Percentiles rank a stretch among this genome's conserved stretches.
These are phyloP conservation scores for Fomitopsis pinicola DNA, from an alignment of 1,284 basidiomycete genomes.

Conservation along the genomic window DNA sequence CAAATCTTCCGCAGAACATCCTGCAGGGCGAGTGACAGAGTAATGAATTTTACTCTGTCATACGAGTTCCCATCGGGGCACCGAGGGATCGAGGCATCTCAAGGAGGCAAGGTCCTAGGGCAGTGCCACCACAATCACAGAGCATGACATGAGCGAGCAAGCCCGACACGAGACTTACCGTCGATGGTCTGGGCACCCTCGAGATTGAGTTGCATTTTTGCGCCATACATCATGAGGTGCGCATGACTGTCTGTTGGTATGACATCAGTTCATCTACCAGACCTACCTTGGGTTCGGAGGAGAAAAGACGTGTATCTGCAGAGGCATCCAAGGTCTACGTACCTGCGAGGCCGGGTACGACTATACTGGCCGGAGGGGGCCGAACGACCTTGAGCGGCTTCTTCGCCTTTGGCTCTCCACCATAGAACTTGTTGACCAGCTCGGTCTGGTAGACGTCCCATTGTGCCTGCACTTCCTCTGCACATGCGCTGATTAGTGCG, in stretches of 20 bases:
- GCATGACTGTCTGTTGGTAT: constrained; percentile 69
- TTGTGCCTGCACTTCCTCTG: constrained; percentile 24
- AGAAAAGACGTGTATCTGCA: not conserved
- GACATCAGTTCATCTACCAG: not conserved
- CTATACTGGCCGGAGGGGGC: constrained; percentile 40
- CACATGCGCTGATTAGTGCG: not conserved
- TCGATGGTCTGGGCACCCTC: constrained; percentile 53
- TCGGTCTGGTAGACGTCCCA: constrained; percentile 25
- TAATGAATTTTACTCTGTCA: too few species aligned
- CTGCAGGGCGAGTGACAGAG: too few species aligned
- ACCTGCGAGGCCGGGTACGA: constrained; percentile 74
- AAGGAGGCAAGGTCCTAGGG: not conserved
- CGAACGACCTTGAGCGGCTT: constrained; percentile 37
- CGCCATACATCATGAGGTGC: constrained; percentile 69
- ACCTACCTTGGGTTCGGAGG: not conserved
- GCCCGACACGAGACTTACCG: constrained; percentile 34
- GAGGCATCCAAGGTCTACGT: constrained; percentile 4
- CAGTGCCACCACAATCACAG: not conserved
- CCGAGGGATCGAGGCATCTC: too few species aligned
- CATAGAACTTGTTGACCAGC: constrained; percentile 27
- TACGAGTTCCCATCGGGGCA: too few species aligned
- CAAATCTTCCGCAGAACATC: too few species aligned
- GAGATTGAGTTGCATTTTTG: constrained; percentile 62
- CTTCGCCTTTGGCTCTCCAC: constrained; percentile 26
- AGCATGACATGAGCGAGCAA: not conserved